Percentiles rank a stretch among this genome's conserved stretches.
These are phyloP conservation scores for Alternaria triticina DNA, from an alignment of 2,329 filamentous ascomycete genomes.

Conservation along the genomic window DNA sequence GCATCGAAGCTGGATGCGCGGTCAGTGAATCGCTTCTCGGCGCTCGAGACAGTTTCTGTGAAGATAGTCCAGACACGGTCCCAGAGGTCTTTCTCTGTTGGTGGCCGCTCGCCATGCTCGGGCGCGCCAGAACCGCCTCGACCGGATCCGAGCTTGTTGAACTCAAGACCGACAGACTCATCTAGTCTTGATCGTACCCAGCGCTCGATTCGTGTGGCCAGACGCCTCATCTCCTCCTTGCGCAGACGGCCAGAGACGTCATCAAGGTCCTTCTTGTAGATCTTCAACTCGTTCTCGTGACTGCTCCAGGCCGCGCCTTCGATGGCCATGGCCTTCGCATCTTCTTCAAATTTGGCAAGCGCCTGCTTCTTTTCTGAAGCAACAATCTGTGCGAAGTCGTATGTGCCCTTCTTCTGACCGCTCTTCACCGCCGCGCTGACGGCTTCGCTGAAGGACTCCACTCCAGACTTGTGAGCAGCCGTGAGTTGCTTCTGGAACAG, in stretches of 20 bases:
- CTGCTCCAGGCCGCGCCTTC: slow-evolving; percentile 86
- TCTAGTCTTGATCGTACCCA: slow-evolving; percentile 89
- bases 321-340: slow-evolving; percentile 76
- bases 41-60: slow-evolving; percentile 79
- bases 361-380: slow-evolving; percentile 79
- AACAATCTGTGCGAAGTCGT: slow-evolving; percentile 97
- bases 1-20: slow-evolving; percentile 94
- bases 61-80: slow-evolving; percentile 94
- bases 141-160: slow-evolving; percentile 93
- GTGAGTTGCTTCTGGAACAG: slow-evolving; percentile 88
- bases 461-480: slow-evolving; percentile 87
- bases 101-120: slow-evolving; percentile 73
- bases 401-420: slow-evolving; percentile 91
- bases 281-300: slow-evolving; percentile 76
- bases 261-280: slow-evolving; percentile 90
- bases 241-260: slow-evolving; percentile 83
- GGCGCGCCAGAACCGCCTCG: slow-evolving; percentile 82
- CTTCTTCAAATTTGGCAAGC: slow-evolving; percentile 74
- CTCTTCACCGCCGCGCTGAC: slow-evolving; percentile 86
- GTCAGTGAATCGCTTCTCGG: slow-evolving; percentile 83
- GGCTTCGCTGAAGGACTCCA: slow-evolving; percentile 82
- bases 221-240: slow-evolving; percentile 93
- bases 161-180: slow-evolving; percentile 89
- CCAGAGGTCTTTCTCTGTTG: slow-evolving; percentile 86
- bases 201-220: slow-evolving; percentile 88